Percentiles rank a stretch among this genome's conserved stretches.
Evolutionary conservation across 495 filamentous ascomycete species (phyloP).

Genomic region (Aspergillus carlsbadensis): DNA sequence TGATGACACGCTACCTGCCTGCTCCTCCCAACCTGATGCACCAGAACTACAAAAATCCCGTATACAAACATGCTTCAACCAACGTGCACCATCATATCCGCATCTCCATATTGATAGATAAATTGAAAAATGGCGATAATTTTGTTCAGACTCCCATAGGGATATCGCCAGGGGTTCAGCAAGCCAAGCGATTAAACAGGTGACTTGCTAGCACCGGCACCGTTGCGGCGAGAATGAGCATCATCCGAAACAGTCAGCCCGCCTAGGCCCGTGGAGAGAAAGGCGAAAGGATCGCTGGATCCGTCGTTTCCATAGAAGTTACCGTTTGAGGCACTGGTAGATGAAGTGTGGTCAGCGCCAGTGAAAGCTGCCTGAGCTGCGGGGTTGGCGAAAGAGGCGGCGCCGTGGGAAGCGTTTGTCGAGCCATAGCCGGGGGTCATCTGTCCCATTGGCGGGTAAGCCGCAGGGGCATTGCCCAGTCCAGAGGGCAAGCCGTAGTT

Average conservation of each 20-base stretch:
- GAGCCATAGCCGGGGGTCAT: conserved; percentile 70
- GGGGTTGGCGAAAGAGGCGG: conserved; percentile 89
- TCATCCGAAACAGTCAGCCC: conserved; percentile 80
- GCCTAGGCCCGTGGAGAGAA: conserved; percentile 79
- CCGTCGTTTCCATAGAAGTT: conserved; percentile 58
- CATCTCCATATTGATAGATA: conserved; percentile 40
- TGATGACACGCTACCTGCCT: conserved; percentile 48
- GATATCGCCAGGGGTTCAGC: conserved; percentile 15
- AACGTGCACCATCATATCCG: conserved; percentile 61
- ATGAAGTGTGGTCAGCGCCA: conserved; percentile 71
- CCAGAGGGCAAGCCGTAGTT: conserved; percentile 91
- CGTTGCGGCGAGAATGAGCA: conserved; percentile 74
- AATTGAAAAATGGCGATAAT: conserved; percentile 11
- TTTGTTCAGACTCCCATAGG: conserved; percentile 8
- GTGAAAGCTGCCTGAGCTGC: conserved; percentile 90
- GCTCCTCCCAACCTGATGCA: conserved; percentile 53
- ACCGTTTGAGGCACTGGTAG: conserved; percentile 53
- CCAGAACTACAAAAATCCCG: conserved; percentile 50
- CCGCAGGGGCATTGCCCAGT: conserved; percentile 72
- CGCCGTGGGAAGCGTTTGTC: conserved; percentile 67
- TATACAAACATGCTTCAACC: conserved; percentile 56
- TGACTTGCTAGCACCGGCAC: conserved; percentile 51
- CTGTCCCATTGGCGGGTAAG: conserved; percentile 77
- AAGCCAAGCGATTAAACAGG: conserved; percentile 35
- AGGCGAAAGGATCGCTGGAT: conserved; percentile 82